Evolutionary conservation across 1,139 yeast species (phyloP).

Genomic region (Magnusiomyces paraingens): DNA sequence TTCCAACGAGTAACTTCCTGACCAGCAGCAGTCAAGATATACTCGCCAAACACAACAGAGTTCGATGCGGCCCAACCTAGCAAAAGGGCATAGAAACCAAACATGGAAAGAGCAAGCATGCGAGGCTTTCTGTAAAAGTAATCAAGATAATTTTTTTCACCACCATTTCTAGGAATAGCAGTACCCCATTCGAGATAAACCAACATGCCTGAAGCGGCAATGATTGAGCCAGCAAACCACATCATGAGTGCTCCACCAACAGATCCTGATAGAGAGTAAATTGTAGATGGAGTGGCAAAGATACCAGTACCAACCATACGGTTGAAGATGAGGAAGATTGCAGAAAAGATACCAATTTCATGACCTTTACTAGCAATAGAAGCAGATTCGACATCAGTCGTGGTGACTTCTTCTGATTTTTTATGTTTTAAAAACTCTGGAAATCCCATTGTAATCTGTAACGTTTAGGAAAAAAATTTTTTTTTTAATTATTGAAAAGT

Average conservation of each 20-base stretch:
- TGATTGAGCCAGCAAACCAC: conserved; percentile 68
- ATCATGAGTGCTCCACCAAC: conserved; percentile 64
- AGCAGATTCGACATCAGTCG: neutral
- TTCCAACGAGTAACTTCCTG: conserved; percentile 65
- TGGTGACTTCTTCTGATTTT: too few relatives aligned
- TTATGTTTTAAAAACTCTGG: neutral
- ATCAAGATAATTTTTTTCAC: conserved; percentile 79
- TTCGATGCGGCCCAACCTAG: conserved; percentile 86
- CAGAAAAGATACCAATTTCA: conserved; percentile 52
- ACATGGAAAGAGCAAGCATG: conserved; percentile 65
- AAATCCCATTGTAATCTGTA: neutral
- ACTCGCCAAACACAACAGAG: conserved; percentile 46
- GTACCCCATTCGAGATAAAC: conserved; percentile 82
- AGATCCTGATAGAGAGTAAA: conserved; percentile 59
- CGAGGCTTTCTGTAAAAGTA: conserved; percentile 63
- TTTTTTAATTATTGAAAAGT: neutral
- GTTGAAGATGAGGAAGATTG: conserved; percentile 62
- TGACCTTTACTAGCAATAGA: conserved; percentile 9
- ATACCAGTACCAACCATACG: conserved; percentile 81
- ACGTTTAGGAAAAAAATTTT: neutral
- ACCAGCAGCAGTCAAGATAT: conserved; percentile 62
- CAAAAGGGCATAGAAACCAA: conserved; percentile 67
- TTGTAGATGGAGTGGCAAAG: conserved; percentile 69
- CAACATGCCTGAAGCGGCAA: conserved; percentile 62
- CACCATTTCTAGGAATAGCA: conserved; percentile 80